Percentiles rank a stretch among this genome's conserved stretches.
Conservation (phyloP, 352 stramenopile species). For the Pythium inflatum region DNA sequence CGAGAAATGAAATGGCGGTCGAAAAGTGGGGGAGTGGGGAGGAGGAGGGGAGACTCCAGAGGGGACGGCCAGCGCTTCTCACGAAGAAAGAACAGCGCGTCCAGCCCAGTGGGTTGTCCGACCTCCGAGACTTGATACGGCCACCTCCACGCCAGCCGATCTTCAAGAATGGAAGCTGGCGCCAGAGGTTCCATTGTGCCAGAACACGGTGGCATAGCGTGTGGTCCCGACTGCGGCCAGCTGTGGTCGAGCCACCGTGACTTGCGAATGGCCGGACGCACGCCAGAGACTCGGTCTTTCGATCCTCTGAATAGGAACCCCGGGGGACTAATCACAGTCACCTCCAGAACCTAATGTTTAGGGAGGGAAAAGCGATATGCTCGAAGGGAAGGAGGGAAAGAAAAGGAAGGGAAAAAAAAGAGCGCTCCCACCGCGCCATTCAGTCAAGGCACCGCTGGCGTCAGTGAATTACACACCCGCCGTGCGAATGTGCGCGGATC, state of each 20-base stretch:
- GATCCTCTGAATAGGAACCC: conserved; percentile 23
- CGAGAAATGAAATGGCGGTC: conserved; percentile 23
- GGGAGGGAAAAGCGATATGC: conserved; percentile 17
- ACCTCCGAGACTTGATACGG: conserved; percentile 24
- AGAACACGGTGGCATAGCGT: conserved; percentile 34
- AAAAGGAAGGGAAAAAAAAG: conserved; percentile 35
- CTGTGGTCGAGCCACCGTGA: no score
- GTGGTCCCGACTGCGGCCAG: no score
- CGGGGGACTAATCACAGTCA: not conserved
- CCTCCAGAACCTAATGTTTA: conserved; percentile 25
- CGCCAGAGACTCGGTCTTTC: conserved; percentile 15
- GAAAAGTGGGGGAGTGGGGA: conserved; percentile 19
- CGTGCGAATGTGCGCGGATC: not conserved
- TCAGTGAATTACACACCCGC: conserved; percentile 36
- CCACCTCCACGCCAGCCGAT: conserved; percentile 22
- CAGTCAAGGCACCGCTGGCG: conserved; percentile 25
- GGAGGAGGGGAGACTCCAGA: conserved; percentile 2
- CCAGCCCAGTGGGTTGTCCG: conserved; percentile 19
- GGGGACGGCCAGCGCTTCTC: conserved; percentile 24
- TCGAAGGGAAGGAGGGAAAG: conserved; percentile 27
- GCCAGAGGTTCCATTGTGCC: conserved; percentile 13
- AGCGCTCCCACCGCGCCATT: conserved; percentile 20
- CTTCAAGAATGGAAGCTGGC: conserved; percentile 40
- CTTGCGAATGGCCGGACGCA: conserved; percentile 10
- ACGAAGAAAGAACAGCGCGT: conserved; percentile 35